Conservation (phyloP, 371 early-diverging fungal genomes). For the Actinomortierella ambigua region DNA sequence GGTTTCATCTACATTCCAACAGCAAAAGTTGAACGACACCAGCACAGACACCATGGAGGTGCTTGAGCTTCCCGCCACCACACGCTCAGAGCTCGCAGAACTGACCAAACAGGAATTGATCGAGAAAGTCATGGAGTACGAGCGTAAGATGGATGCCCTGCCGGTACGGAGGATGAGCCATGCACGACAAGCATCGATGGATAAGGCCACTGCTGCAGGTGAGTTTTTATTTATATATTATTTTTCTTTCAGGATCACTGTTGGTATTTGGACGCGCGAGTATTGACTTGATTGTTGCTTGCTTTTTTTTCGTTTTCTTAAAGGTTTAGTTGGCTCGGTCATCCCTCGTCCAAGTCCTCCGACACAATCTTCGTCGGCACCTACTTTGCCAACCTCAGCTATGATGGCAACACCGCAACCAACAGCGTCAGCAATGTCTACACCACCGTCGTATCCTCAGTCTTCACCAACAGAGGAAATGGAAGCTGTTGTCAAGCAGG, state of each 20-base stretch:
- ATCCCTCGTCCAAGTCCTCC: too few relatives aligned
- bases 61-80: constrained; percentile 25
- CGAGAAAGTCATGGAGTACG: constrained; percentile 46
- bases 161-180: constrained; percentile 24
- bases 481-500: constrained; percentile 7
- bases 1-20: constrained; percentile 29
- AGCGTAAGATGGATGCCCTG: constrained; percentile 38
- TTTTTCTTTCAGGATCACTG: too few relatives aligned
- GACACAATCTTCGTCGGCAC: too few relatives aligned
- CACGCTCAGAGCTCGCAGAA: constrained; percentile 22
- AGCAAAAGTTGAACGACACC: constrained; percentile 30
- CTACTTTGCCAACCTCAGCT: too few relatives aligned
- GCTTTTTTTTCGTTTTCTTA: too few relatives aligned
- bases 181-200: too few relatives aligned
- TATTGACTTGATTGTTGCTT: too few relatives aligned
- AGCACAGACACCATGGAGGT: constrained; percentile 21
- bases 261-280: too few relatives aligned
- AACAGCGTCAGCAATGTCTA: constrained; percentile 12
- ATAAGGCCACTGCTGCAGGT: too few relatives aligned
- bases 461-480: constrained; percentile 7
- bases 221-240: too few relatives aligned
- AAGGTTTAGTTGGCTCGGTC: too few relatives aligned
- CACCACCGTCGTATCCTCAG: constrained; percentile 6
- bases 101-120: constrained; percentile 37
- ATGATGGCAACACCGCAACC: constrained; percentile 12